These are phyloP conservation scores for Bruguiera sexangula DNA, from an alignment of 345 rosid genomes.

Conservation along the genomic window DNA sequence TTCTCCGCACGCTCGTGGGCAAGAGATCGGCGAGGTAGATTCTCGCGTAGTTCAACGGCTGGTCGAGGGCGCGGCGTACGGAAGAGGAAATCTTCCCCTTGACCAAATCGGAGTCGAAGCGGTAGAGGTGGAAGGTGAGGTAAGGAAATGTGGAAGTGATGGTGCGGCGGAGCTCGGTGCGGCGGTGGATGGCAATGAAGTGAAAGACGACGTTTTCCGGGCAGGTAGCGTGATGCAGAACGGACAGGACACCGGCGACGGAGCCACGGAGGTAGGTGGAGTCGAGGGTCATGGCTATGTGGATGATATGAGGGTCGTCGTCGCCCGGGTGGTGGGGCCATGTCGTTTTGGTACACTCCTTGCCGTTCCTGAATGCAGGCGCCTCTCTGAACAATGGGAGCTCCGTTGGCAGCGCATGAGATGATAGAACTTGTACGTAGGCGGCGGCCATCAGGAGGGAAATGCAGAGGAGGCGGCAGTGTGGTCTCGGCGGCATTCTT, in stretches of 20 bases:
- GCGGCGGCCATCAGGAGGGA: conserved; percentile 13
- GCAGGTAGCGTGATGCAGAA: conserved; percentile 77
- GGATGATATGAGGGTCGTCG: conserved; percentile 46
- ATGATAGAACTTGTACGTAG: neutral
- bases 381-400: conserved; percentile 59
- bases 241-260: conserved; percentile 76
- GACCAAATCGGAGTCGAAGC: conserved; percentile 60
- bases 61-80: conserved; percentile 71
- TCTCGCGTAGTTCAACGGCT: conserved; percentile 84
- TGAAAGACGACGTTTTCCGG: conserved; percentile 88
- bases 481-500: neutral
- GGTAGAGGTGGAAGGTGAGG: conserved; percentile 67
- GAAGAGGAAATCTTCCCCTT: conserved; percentile 67
- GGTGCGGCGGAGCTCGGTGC: conserved; percentile 51
- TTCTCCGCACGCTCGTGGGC: conserved; percentile 53
- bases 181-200: conserved; percentile 54
- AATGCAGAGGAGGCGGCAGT: neutral
- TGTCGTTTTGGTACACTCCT: conserved; percentile 42
- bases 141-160: conserved; percentile 68
- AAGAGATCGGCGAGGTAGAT: conserved; percentile 82
- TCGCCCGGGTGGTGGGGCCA: conserved; percentile 10
- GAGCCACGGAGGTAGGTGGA: conserved; percentile 85
- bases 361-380: conserved; percentile 71
- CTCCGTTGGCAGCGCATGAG: conserved; percentile 9
- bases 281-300: conserved; percentile 87